Evolutionary conservation across 106 monocot genomes (phyloP).

Genomic region (Dioscorea dumetorum): DNA sequence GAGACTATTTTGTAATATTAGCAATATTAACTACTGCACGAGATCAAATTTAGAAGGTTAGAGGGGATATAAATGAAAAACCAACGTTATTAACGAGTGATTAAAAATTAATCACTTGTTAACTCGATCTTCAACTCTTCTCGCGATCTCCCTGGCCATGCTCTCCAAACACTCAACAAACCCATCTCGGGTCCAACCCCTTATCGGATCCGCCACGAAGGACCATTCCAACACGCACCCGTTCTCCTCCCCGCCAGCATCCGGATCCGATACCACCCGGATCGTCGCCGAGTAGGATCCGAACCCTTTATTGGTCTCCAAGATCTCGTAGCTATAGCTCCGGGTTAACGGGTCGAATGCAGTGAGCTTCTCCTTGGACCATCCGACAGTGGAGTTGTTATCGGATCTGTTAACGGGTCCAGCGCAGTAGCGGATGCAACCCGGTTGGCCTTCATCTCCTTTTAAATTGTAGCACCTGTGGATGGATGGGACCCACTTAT

Average conservation of each 20-base stretch:
- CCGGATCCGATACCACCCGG: constrained; percentile 8
- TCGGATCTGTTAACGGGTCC: constrained; percentile 9
- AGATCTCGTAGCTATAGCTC: constrained; percentile 20
- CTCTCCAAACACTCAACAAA: constrained; percentile 12
- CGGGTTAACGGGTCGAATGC: constrained; percentile 4
- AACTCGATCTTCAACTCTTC: not conserved
- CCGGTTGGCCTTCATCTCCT: not conserved
- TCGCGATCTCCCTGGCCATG: constrained; percentile 5
- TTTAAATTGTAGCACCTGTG: not conserved
- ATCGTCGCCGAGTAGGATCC: constrained; percentile 12
- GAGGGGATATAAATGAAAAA: no score
- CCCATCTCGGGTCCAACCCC: constrained; percentile 8
- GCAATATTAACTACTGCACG: no score
- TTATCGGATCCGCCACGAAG: constrained; percentile 20
- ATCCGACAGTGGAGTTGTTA: not conserved
- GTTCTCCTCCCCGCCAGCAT: not conserved
- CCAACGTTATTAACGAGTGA: no score
- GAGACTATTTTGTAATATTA: no score
- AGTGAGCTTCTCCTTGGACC: constrained; percentile 27
- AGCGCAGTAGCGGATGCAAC: constrained; percentile 13
- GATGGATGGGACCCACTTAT: constrained; percentile 6
- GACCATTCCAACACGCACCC: constrained; percentile 24
- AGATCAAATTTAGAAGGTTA: no score
- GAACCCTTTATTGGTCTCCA: constrained; percentile 25
- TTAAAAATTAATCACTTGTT: no score